Evolutionary conservation across 495 filamentous ascomycete species (phyloP).

Genomic region (Tricharina praecox): DNA sequence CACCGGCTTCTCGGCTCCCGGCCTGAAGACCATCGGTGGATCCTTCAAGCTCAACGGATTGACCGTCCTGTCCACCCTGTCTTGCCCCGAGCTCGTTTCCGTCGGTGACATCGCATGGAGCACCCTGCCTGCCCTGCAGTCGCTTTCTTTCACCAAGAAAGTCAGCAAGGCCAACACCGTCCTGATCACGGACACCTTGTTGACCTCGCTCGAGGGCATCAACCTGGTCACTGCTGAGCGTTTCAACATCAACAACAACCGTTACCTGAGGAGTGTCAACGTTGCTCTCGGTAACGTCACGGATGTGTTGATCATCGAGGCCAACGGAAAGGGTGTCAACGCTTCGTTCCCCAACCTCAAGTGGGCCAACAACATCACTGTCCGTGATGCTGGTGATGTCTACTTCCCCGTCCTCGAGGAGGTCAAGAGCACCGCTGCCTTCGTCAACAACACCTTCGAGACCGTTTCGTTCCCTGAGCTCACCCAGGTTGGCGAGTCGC

Average conservation of each 20-base stretch:
- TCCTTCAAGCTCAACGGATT: constrained; percentile 47
- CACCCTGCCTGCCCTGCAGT: constrained; percentile 53
- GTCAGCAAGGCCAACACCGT: constrained; percentile 48
- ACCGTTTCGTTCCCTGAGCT: constrained; percentile 61
- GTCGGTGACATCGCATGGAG: constrained; percentile 52
- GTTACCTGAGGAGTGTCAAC: constrained; percentile 46
- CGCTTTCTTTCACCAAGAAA: constrained; percentile 43
- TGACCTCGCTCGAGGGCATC: constrained; percentile 59
- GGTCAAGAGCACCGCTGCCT: constrained; percentile 64
- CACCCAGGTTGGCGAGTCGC: constrained; percentile 50
- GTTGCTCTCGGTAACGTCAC: constrained; percentile 55
- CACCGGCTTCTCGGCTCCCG: constrained; percentile 31
- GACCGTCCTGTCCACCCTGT: constrained; percentile 47
- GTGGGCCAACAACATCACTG: constrained; percentile 67
- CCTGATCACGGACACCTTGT: constrained; percentile 64
- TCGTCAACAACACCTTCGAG: constrained; percentile 62
- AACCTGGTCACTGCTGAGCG: constrained; percentile 43
- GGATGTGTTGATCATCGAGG: constrained; percentile 43
- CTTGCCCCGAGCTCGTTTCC: constrained; percentile 41
- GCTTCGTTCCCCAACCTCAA: constrained; percentile 58
- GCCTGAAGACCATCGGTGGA: constrained; percentile 37
- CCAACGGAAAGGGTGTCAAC: constrained; percentile 40
- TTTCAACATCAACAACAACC: constrained; percentile 73
- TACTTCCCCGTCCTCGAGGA: constrained; percentile 56
- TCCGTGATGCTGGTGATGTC: constrained; percentile 65